Conservation (phyloP, 208 protist species). For the Leishmania guyanensis region DNA sequence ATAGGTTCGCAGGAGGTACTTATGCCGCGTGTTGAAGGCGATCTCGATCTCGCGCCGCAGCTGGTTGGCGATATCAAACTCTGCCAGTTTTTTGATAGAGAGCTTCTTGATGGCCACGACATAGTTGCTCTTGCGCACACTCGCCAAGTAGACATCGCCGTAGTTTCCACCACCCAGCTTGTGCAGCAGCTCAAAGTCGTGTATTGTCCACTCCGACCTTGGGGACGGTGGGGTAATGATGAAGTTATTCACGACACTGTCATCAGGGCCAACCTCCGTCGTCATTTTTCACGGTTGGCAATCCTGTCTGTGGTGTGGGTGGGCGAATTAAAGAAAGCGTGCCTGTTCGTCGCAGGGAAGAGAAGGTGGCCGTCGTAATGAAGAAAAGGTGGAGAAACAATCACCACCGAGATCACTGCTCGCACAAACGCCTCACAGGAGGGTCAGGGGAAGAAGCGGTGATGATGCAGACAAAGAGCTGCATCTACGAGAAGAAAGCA, state of each 20-base stretch:
- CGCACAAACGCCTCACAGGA: background rate
- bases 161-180: slow-evolving; percentile 97
- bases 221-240: slow-evolving; percentile 69
- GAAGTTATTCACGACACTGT: slow-evolving; percentile 67
- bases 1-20: slow-evolving; percentile 98
- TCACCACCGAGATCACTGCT: background rate
- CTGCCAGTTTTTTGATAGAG: slow-evolving; percentile 94
- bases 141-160: slow-evolving; percentile 98
- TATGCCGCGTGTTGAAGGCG: slow-evolving; percentile 97
- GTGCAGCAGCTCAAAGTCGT: slow-evolving; percentile 96
- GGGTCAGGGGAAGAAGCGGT: background rate
- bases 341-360: background rate
- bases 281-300: slow-evolving; percentile 19
- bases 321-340: background rate
- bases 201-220: slow-evolving; percentile 78
- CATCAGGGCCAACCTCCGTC: slow-evolving; percentile 57
- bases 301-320: background rate
- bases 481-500: background rate
- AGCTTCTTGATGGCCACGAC: slow-evolving; percentile 98
- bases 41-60: slow-evolving; percentile 99
- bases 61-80: slow-evolving; percentile 96
- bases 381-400: background rate
- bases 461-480: background rate
- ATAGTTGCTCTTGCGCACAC: slow-evolving; percentile 97
- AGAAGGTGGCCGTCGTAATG: background rate